Conservation (phyloP, 164 flowering plant genomes). For the Tinospora cordifolia region DNA sequence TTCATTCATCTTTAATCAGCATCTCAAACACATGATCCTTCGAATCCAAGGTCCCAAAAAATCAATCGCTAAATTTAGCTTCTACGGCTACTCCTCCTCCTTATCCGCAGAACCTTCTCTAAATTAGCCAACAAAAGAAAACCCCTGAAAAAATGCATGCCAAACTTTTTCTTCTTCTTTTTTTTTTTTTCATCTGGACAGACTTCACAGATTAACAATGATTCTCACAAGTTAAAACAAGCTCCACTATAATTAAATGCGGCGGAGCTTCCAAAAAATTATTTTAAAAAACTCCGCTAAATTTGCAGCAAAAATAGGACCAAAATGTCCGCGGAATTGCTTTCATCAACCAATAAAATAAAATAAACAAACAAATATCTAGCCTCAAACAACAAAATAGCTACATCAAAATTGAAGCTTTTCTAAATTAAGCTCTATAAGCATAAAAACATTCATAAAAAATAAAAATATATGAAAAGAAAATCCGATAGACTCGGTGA, state of each 20-base stretch:
- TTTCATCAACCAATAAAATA: not conserved
- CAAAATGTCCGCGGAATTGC: not conserved
- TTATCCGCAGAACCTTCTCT: conserved; percentile 4
- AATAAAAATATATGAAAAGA: not conserved
- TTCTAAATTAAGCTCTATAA: not conserved
- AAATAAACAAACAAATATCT: not conserved
- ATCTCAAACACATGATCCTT: not conserved
- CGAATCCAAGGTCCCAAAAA: not conserved
- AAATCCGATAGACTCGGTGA: conserved; percentile 4
- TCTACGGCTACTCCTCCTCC: not conserved
- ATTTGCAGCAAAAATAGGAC: not conserved
- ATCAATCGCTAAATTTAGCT: not conserved
- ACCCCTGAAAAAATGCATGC: not conserved
- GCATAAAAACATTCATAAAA: not conserved
- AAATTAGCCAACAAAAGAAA: not conserved
- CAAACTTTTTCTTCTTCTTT: too few species aligned
- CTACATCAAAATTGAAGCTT: not conserved
- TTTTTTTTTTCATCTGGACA: not conserved
- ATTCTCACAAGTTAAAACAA: not conserved
- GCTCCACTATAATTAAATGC: conserved; percentile 6
- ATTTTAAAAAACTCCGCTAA: not conserved
- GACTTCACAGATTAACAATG: not conserved
- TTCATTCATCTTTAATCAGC: not conserved
- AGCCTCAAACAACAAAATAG: not conserved
- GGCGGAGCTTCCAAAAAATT: not conserved